A percentile compares a stretch with the other conserved stretches of the same genome.
Evolutionary conservation across 83 land plant species (phyloP).

Genomic region (Picea engelmannii): DNA sequence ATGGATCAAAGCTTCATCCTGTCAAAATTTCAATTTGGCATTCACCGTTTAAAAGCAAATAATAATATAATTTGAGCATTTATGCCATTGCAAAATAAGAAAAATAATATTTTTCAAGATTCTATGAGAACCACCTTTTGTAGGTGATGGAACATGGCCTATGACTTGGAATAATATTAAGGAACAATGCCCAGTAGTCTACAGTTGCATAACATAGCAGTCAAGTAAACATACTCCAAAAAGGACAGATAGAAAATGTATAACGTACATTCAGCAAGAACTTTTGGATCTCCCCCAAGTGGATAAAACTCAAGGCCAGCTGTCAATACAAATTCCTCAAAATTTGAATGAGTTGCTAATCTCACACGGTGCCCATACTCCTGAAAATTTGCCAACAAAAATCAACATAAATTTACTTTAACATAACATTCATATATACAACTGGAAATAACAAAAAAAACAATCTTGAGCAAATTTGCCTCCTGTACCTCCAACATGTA

Average conservation of each 20-base stretch:
- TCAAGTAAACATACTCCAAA: not conserved
- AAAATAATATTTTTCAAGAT: not conserved
- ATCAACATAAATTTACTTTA: not conserved
- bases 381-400: slow-evolving; percentile 37
- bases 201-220: slow-evolving; percentile 2
- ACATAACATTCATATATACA: not conserved
- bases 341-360: slow-evolving; percentile 84
- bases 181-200: not conserved
- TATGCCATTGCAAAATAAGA: not conserved
- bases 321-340: slow-evolving; percentile 81
- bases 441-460: not conserved
- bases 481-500: not conserved
- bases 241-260: not conserved
- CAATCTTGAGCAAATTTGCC: not conserved
- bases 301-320: slow-evolving; percentile 84
- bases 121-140: not conserved
- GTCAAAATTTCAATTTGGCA: not conserved
- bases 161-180: not conserved
- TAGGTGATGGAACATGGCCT: not conserved
- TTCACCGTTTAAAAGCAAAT: not conserved
- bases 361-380: slow-evolving; percentile 89
- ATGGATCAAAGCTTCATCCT: not conserved
- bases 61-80: not conserved
- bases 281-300: slow-evolving; percentile 84
- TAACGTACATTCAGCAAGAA: slow-evolving; percentile 76